phyloP scores from a whole-genome alignment of 257 asterid species.

The Rhazya stricta region DNA sequence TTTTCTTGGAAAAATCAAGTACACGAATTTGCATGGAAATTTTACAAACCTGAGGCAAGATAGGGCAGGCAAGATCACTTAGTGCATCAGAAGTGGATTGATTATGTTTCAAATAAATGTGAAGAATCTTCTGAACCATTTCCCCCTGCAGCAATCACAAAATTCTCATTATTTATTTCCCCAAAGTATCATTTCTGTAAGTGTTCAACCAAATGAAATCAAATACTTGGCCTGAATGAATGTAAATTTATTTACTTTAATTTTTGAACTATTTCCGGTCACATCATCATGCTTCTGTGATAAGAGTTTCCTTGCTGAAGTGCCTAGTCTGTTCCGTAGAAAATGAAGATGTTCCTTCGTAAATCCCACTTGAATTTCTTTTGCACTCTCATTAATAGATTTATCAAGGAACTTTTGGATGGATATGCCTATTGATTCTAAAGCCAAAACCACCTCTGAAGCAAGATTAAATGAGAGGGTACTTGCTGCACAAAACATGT shows the following conservation, averaged over 20 bases:
- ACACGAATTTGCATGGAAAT: slow-evolving; percentile 12
- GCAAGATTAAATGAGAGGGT: slow-evolving; percentile 68
- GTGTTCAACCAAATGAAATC: neutral
- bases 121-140: slow-evolving; percentile 71
- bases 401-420: slow-evolving; percentile 43
- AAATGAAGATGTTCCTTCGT: slow-evolving; percentile 48
- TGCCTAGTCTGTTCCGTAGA: slow-evolving; percentile 57
- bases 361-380: slow-evolving; percentile 31
- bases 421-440: slow-evolving; percentile 51
- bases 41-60: slow-evolving; percentile 61
- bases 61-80: slow-evolving; percentile 62
- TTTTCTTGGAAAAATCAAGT: slow-evolving; percentile 5
- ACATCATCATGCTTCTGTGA: slow-evolving; percentile 56
- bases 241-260: slow-evolving; percentile 43
- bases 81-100: slow-evolving; percentile 60
- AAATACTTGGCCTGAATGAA: neutral
- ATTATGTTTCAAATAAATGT: slow-evolving; percentile 60
- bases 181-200: neutral
- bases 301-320: slow-evolving; percentile 58
- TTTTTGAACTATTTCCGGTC: slow-evolving; percentile 42
- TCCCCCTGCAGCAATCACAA: slow-evolving; percentile 56
- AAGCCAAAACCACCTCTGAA: slow-evolving; percentile 59
- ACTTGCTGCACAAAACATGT: slow-evolving; percentile 47
- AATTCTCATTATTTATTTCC: slow-evolving; percentile 10
- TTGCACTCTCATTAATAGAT: slow-evolving; percentile 35